Evolutionary conservation across 352 stramenopile species (phyloP).

Genomic region (Poterioochromonas sp.): DNA sequence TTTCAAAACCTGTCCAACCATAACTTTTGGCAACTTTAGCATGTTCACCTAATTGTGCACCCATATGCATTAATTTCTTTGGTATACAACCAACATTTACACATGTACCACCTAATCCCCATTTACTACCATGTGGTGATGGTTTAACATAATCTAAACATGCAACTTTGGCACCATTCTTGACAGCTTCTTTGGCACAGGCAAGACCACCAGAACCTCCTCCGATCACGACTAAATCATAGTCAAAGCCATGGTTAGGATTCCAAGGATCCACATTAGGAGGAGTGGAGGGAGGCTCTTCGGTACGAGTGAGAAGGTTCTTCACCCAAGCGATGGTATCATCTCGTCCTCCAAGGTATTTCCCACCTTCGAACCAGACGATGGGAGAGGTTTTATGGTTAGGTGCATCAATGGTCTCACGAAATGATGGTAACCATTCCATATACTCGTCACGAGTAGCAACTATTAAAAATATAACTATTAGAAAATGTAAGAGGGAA

Average conservation of each 20-base stretch:
- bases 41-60: constrained; percentile 73
- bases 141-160: constrained; percentile 90
- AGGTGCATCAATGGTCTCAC: constrained; percentile 7
- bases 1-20: constrained; percentile 57
- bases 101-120: constrained; percentile 89
- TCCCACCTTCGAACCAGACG: constrained; percentile 52
- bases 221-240: constrained; percentile 67
- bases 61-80: constrained; percentile 98
- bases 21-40: constrained; percentile 72
- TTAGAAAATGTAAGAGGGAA: background rate
- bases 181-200: constrained; percentile 83
- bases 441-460: constrained; percentile 23
- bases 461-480: background rate
- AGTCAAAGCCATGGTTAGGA: constrained; percentile 57
- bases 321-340: constrained; percentile 55
- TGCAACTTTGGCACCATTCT: constrained; percentile 81
- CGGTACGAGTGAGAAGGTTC: background rate
- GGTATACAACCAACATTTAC: constrained; percentile 99
- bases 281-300: background rate
- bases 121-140: constrained; percentile 58
- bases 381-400: constrained; percentile 48
- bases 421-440: background rate
- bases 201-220: constrained; percentile 69
- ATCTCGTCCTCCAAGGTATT: constrained; percentile 57
- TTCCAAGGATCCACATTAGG: constrained; percentile 22